Percentiles rank a stretch among this genome's conserved stretches.
Evolutionary conservation across 306 rosid species (phyloP).

Genomic region (Quercus berberidifolia): DNA sequence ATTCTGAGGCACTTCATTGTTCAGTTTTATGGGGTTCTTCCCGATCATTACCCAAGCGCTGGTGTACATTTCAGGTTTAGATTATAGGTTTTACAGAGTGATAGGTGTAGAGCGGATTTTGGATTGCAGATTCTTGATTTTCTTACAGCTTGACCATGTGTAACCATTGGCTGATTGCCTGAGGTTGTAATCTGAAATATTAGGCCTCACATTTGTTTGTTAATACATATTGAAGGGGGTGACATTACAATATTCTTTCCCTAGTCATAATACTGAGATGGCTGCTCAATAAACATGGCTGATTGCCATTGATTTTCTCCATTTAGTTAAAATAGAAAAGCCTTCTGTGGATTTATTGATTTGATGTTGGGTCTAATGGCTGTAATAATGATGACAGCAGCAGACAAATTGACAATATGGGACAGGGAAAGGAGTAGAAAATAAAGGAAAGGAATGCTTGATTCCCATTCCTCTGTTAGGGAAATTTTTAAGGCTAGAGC

Average conservation of each 20-base stretch:
- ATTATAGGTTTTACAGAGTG: slow-evolving; percentile 44
- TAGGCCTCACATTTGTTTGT: slow-evolving; percentile 23
- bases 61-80: slow-evolving; percentile 70
- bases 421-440: too few species aligned
- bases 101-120: slow-evolving; percentile 39
- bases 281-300: slow-evolving; percentile 25
- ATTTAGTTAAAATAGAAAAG: background rate
- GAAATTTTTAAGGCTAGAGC: too few species aligned
- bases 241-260: slow-evolving; percentile 19
- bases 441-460: too few species aligned
- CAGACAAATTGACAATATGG: too few species aligned
- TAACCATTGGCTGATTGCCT: slow-evolving; percentile 23
- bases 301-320: slow-evolving; percentile 1
- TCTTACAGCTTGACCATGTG: slow-evolving; percentile 8
- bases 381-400: too few species aligned
- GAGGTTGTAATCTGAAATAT: slow-evolving; percentile 23
- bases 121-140: slow-evolving; percentile 38
- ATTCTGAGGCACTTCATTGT: slow-evolving; percentile 27
- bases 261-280: slow-evolving; percentile 19
- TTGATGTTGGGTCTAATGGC: too few species aligned
- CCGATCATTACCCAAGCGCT: slow-evolving; percentile 84
- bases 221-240: slow-evolving; percentile 35
- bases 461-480: too few species aligned
- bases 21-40: slow-evolving; percentile 45
- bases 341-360: too few species aligned